phyloP scores from a whole-genome alignment of 352 stramenopile species.

The Phytophthora kernoviae region DNA sequence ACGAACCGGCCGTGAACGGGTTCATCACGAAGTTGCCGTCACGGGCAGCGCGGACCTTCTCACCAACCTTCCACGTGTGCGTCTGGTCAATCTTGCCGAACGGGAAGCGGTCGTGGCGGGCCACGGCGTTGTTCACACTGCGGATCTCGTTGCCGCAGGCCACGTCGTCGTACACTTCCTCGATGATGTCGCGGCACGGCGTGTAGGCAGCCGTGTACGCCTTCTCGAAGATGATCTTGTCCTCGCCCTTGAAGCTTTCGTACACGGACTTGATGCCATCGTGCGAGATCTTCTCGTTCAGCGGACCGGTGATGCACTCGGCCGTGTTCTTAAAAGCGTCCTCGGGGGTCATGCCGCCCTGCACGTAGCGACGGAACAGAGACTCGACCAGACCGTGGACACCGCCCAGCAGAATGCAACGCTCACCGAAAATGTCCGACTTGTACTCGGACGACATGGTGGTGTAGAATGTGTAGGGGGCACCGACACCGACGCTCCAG shows the following conservation, averaged over 20 bases:
- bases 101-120: conserved; percentile 93
- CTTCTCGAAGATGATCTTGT: conserved; percentile 95
- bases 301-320: conserved; percentile 97
- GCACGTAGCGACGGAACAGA: conserved; percentile 96
- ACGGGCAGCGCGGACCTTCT: conserved; percentile 94
- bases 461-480: conserved; percentile 98
- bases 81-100: conserved; percentile 99
- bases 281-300: conserved; percentile 98
- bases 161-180: conserved; percentile 99
- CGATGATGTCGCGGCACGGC: conserved; percentile 96
- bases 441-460: conserved; percentile 97
- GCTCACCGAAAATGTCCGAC: conserved; percentile 98
- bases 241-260: conserved; percentile 91
- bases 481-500: conserved; percentile 96
- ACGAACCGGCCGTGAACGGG: conserved; percentile 97
- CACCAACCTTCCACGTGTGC: conserved; percentile 96
- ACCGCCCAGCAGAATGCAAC: conserved; percentile 96
- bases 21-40: conserved; percentile 98
- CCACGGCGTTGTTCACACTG: conserved; percentile 97
- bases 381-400: conserved; percentile 98
- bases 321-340: conserved; percentile 96
- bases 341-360: conserved; percentile 93
- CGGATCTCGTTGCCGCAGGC: conserved; percentile 97
- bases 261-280: conserved; percentile 97
- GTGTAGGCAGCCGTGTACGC: conserved; percentile 96